Conservation (phyloP, 2,329 filamentous ascomycete genomes). For the Colletotrichum siamense region DNA sequence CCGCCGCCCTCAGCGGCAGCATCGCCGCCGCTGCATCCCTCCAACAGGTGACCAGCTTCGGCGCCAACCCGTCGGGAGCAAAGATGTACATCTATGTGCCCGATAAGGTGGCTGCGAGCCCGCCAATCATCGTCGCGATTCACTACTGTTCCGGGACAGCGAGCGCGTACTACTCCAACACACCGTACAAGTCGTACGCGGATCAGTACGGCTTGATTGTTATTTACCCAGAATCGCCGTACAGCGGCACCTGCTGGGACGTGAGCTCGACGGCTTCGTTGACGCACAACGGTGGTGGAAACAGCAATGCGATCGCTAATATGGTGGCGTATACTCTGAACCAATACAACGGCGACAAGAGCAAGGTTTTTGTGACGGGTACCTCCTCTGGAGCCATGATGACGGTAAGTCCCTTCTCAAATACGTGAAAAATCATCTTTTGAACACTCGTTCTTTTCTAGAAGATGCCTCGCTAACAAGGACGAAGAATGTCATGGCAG, state of each 20-base stretch:
- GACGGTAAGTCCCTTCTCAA: conserved; percentile 33
- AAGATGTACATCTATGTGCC: conserved; percentile 34
- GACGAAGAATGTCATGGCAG: conserved; percentile 47
- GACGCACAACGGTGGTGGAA: conserved; percentile 61
- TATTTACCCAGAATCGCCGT: conserved; percentile 61
- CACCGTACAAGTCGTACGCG: conserved; percentile 51
- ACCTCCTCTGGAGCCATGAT: conserved; percentile 55
- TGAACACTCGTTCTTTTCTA: not conserved
- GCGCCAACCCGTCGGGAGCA: conserved; percentile 30
- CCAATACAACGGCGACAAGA: conserved; percentile 56
- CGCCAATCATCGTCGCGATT: conserved; percentile 54
- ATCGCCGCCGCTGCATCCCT: conserved; percentile 32
- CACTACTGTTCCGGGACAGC: conserved; percentile 61
- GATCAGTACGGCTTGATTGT: conserved; percentile 49
- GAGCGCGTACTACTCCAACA: conserved; percentile 50
- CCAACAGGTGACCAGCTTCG: conserved; percentile 45
- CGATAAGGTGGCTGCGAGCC: conserved; percentile 35
- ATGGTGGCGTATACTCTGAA: conserved; percentile 63
- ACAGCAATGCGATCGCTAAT: conserved; percentile 61
- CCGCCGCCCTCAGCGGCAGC: not conserved
- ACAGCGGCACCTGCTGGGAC: conserved; percentile 63
- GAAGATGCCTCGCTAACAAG: not conserved
- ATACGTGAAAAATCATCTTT: not conserved
- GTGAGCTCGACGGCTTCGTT: conserved; percentile 56
- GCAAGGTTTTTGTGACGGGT: conserved; percentile 60